These are phyloP conservation scores for Kalanchoe fedtschenkoi DNA, from an alignment of 164 flowering plant genomes.

Conservation along the genomic window DNA sequence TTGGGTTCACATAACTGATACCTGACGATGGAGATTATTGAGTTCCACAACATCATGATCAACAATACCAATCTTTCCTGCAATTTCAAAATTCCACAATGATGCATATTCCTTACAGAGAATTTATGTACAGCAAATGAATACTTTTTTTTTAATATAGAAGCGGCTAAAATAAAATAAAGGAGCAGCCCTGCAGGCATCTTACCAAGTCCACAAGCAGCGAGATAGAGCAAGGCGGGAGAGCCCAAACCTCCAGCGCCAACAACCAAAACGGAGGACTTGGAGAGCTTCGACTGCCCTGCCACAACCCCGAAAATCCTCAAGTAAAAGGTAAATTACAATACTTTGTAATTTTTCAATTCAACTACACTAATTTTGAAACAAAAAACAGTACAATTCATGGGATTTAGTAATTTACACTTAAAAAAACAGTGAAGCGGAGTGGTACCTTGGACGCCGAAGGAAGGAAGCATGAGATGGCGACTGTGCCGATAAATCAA, in stretches of 20 bases:
- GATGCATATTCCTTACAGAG: neutral
- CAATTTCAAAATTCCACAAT: constrained; percentile 1
- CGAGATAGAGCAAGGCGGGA: constrained; percentile 83
- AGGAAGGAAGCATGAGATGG: constrained; percentile 74
- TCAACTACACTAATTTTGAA: too few relatives aligned
- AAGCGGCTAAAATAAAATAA: neutral
- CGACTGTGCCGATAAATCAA: constrained; percentile 78
- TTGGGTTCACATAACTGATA: constrained; percentile 51
- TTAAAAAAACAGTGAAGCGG: neutral
- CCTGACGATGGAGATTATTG: constrained; percentile 93
- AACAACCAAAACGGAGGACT: constrained; percentile 77
- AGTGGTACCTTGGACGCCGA: constrained; percentile 65
- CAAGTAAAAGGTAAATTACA: neutral
- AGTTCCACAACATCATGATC: constrained; percentile 97
- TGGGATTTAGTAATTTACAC: too few relatives aligned
- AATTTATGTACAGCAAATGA: neutral
- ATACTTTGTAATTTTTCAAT: neutral
- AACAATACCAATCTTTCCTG: constrained; percentile 81
- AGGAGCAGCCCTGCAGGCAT: too few relatives aligned
- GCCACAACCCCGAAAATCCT: neutral
- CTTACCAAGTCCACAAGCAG: constrained; percentile 90
- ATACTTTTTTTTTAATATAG: too few relatives aligned
- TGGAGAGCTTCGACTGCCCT: constrained; percentile 75
- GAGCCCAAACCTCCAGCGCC: constrained; percentile 99
- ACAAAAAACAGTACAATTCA: too few relatives aligned